These are phyloP conservation scores for Cytospora mali DNA, from an alignment of 2,329 filamentous ascomycete species.

Conservation along the genomic window DNA sequence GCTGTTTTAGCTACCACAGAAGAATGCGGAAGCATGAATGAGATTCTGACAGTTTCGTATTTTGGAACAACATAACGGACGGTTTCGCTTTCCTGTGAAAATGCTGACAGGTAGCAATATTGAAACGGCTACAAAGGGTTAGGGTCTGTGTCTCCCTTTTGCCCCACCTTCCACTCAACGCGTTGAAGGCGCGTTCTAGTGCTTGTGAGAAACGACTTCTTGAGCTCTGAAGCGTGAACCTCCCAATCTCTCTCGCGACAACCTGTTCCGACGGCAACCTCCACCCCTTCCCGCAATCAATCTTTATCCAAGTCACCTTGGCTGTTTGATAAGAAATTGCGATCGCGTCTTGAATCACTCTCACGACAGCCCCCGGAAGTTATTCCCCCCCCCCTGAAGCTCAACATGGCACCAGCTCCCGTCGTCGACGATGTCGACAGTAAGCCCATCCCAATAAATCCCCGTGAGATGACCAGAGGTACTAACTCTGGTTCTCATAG, in stretches of 20 bases:
- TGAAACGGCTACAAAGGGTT: background rate
- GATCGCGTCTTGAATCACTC: background rate
- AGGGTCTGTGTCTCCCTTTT: background rate
- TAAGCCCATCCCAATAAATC: conserved; percentile 36
- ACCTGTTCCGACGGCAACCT: background rate
- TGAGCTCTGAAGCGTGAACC: background rate
- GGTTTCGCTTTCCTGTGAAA: no score
- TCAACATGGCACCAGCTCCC: conserved; percentile 50
- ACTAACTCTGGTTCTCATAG: conserved; percentile 29
- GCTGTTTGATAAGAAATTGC: background rate
- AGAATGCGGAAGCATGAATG: no score
- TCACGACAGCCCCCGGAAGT: background rate
- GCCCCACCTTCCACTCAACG: conserved; percentile 15
- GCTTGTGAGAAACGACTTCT: background rate
- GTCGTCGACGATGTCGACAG: conserved; percentile 54
- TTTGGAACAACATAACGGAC: no score
- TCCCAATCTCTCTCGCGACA: background rate
- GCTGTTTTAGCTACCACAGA: no score
- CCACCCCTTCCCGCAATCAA: background rate
- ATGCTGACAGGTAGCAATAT: no score
- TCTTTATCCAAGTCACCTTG: background rate
- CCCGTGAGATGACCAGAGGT: background rate
- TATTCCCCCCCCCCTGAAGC: no score
- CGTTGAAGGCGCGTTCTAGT: conserved; percentile 11
- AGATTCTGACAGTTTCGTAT: no score